Conservation (phyloP, 208 protist species). For the Tritrichomonas foetus region DNA sequence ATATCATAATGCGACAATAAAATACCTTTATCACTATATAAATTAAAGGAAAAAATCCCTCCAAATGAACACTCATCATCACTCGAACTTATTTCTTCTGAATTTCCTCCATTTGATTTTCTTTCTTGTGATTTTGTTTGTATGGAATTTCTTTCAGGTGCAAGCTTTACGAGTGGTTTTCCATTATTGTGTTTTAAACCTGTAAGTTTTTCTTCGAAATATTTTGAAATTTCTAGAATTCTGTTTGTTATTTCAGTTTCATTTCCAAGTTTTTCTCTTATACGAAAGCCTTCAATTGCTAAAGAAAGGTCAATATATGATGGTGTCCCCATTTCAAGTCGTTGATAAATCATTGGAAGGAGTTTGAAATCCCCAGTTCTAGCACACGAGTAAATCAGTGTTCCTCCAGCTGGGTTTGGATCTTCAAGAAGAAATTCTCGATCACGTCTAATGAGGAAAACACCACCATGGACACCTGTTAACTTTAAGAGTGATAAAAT, state of each 20-base stretch:
- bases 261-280: neutral
- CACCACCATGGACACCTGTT: neutral
- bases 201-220: neutral
- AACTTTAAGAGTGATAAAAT: neutral
- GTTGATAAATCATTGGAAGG: neutral
- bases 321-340: neutral
- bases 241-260: neutral
- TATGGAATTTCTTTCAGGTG: neutral
- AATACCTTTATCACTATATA: neutral
- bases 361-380: neutral
- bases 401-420: neutral
- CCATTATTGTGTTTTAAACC: neutral
- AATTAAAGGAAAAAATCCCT: neutral
- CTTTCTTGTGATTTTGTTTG: no score
- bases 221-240: neutral
- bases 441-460: neutral
- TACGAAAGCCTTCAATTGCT: neutral
- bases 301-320: neutral
- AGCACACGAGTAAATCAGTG: neutral
- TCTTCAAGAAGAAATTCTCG: neutral
- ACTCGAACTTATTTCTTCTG: no score
- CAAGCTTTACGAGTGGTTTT: neutral
- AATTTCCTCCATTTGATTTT: neutral
- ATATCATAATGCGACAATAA: neutral
- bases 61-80: neutral